phyloP scores from a whole-genome alignment of 495 filamentous ascomycete genomes.

The Penicillium herquei region DNA sequence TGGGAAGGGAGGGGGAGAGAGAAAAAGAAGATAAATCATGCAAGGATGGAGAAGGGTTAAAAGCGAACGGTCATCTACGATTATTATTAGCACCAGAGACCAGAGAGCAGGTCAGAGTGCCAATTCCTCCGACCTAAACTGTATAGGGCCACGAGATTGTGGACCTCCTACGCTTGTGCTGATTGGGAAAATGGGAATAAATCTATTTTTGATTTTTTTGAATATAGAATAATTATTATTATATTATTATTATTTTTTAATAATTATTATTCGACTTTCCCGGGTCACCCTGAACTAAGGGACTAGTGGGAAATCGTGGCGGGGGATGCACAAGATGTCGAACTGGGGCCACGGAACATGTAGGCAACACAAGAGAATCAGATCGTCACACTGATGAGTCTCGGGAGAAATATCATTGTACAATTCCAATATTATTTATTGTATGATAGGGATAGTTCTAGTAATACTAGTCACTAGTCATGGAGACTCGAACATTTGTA shows the following conservation, averaged over 20 bases:
- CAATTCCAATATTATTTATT: too few relatives aligned
- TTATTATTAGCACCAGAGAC: slow-evolving; percentile 28
- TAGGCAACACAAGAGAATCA: neutral
- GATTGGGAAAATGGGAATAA: slow-evolving; percentile 8
- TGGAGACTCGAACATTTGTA: too few relatives aligned
- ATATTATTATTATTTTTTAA: slow-evolving; percentile 5
- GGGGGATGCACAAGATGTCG: slow-evolving; percentile 30
- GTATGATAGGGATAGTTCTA: too few relatives aligned
- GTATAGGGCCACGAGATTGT: slow-evolving; percentile 24
- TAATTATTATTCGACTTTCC: neutral
- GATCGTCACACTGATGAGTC: slow-evolving; percentile 4
- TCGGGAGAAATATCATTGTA: neutral
- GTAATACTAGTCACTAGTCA: too few relatives aligned
- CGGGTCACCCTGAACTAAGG: neutral
- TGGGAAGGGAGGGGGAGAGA: slow-evolving; percentile 19
- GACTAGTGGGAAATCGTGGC: slow-evolving; percentile 33
- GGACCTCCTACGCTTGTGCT: slow-evolving; percentile 10
- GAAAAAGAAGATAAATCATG: slow-evolving; percentile 13
- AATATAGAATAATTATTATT: slow-evolving; percentile 4
- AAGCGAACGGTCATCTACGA: slow-evolving; percentile 20
- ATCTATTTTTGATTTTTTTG: neutral
- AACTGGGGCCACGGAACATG: slow-evolving; percentile 6
- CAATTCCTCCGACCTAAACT: slow-evolving; percentile 22
- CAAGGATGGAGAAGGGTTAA: slow-evolving; percentile 30
- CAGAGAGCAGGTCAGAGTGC: slow-evolving; percentile 28